Base-by-base conservation (phyloP, 805 yeast genomes). In the Myxozyma geophila region DNA sequence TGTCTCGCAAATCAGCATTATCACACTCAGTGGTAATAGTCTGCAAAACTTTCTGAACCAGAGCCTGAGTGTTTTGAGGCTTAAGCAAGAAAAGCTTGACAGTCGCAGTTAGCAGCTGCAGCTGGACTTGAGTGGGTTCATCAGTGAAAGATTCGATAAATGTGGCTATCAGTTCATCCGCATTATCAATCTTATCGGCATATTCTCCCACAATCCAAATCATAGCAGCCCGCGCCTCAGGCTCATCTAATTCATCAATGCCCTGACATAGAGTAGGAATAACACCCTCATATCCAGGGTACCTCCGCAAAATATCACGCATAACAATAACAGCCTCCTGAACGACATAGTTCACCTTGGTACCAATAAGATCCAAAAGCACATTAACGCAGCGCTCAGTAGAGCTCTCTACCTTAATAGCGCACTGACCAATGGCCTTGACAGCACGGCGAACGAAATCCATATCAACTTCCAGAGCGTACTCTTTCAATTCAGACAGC, bases 401-500 rank as follows among this genome's bases (percentile, higher is more conserved):
- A 1, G 90, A 85, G 35, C 74, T 75, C 39, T 85, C 85, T 9
- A 92, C 76, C 74, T 91, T 91, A 44, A 92, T 87, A 0, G 97
- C 96, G 40, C 90, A 77, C 73, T 93, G 93, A 15, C 97, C 98
- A 66, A 93, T 85, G 0, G 97, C 97, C 69, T 95, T 80, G 10
- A 92, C 86, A 0, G 97, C 90, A 68, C 92, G 89, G 57, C 96
- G 79, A 7, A 95, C 92, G 92, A 92, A 91, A 65, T 88, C 89
- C 60, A 88, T 82, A 74, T 92, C 97, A 15, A 92, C 88, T 72
- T 92, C 97, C 15, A 91, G 84, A 10, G 96, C 92, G 77, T 92
- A 70, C 71, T 90, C 97, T 70, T 88, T 90, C 59, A 92, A 76
- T 73, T 92, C 98, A 35, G 85, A 78, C 49, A 92, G 76, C 1